Conservation (phyloP, 2,329 filamentous ascomycete genomes). For the Zymoseptoria passerinii region DNA sequence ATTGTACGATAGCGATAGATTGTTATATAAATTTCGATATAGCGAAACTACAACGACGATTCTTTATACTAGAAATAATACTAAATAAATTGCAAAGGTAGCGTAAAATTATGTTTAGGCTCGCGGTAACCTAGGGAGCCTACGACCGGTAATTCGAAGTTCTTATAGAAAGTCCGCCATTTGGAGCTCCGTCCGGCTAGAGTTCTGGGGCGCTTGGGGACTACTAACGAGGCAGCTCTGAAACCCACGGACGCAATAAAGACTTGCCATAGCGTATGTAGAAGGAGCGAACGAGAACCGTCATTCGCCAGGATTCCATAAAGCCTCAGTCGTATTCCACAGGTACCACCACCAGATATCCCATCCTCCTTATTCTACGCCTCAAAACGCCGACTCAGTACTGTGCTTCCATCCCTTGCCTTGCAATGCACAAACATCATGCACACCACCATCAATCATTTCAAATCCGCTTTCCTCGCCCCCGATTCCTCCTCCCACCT, state of each 20-base stretch:
- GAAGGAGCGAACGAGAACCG: background rate
- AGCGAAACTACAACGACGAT: too few species aligned
- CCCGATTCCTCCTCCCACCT: conserved; percentile 10
- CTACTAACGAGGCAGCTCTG: background rate
- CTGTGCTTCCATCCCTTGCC: background rate
- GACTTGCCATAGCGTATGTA: background rate
- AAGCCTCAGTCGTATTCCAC: background rate
- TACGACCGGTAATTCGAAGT: too few species aligned
- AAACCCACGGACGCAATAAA: too few species aligned
- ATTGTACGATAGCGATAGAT: too few species aligned
- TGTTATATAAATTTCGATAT: too few species aligned
- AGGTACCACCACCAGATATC: background rate
- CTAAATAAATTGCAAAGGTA: too few species aligned
- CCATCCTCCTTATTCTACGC: background rate
- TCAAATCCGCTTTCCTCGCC: background rate
- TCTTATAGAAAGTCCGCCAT: too few species aligned
- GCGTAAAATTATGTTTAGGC: too few species aligned
- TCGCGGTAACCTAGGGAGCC: too few species aligned
- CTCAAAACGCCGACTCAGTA: background rate
- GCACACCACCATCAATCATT: background rate
- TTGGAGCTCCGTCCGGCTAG: too few species aligned
- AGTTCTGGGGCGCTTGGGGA: background rate
- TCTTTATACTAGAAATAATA: too few species aligned
- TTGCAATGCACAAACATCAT: background rate
- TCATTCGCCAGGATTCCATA: background rate